phyloP scores from a whole-genome alignment of 139 green algal genomes.

The Volvox africanus region DNA sequence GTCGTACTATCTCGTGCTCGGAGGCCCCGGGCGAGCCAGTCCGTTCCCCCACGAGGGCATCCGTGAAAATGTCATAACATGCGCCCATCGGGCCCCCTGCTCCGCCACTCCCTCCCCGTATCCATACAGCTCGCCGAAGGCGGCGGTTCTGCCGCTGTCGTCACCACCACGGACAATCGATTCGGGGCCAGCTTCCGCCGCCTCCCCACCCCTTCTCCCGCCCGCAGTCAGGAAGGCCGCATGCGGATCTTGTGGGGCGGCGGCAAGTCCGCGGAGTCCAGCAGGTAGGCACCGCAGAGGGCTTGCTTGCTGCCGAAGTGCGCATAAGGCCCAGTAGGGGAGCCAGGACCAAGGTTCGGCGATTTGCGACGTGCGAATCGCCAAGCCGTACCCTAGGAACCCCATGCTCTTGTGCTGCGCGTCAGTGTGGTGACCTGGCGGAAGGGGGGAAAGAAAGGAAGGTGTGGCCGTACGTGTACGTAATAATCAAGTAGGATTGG shows the following conservation, averaged over 20 bases:
- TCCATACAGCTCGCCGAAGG: background rate
- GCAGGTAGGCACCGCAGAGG: background rate
- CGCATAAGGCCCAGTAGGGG: background rate
- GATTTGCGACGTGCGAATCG: background rate
- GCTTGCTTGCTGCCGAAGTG: no score
- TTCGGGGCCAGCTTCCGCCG: no score
- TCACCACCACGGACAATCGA: background rate
- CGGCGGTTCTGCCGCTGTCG: no score
- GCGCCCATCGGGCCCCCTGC: background rate
- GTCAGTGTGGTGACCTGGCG: background rate
- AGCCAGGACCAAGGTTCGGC: background rate
- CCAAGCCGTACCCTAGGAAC: background rate
- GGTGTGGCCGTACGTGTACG: no score
- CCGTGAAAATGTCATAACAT: background rate
- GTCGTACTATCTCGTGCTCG: background rate
- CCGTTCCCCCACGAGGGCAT: background rate
- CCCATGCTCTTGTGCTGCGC: background rate
- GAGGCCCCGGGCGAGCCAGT: no score
- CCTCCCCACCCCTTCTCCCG: no score
- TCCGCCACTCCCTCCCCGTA: background rate
- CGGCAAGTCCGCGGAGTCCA: no score
- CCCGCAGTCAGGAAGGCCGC: no score
- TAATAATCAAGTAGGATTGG: no score
- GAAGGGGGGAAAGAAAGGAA: background rate
- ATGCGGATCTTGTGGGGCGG: no score